Evolutionary conservation across 306 rosid species (phyloP), one percentile per base, ranked within the genome.

Genomic region (Pueraria montana): DNA sequence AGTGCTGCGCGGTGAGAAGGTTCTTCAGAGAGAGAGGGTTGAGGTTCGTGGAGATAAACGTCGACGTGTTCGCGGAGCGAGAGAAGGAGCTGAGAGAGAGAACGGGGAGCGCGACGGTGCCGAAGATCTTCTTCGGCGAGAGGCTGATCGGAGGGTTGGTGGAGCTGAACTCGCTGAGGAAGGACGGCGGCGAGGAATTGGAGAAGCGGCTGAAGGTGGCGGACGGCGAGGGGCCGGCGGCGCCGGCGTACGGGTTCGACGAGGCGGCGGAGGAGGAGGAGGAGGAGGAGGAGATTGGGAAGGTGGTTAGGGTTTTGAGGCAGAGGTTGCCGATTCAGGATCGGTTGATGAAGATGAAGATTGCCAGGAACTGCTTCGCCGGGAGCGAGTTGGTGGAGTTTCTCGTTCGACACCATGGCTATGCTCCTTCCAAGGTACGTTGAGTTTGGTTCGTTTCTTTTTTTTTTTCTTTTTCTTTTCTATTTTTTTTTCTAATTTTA

Each of bases 321-420:
- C 93, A 90, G 89, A 87, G 85, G 18, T 69, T 96, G 80, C 98
- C 98, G 21, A 96, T 96, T 84, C 97, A 96, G 90, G 99, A 96
- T 84, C 90, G 99, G 30, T 48, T 89, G 90, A 82, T 92, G 86
- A 91, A 90, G 85, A 87, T 91, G 94, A 96, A 89, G 91, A 87
- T 93, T 55, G 88, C 91, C 3, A 91, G 85, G 74, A 96, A 94
- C 34, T 94, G 99, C 86, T 96, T 94, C 86, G 84, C 89, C 16
- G 97, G 89, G 24, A 52, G 76, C 5, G 92, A 94, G 67, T 78
- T 92, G 91, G 94, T 94, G 55, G 92, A 94, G 71, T 76, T 80
- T 72, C 88, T 96, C 38, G 79, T 96, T 66, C 87, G 77, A 16
- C 89, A 90, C 87, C 86, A 87, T 88, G 92, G 88, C 55, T 94